phyloP scores from a whole-genome alignment of 2,329 filamentous ascomycete species.

The Tolypocladium album region DNA sequence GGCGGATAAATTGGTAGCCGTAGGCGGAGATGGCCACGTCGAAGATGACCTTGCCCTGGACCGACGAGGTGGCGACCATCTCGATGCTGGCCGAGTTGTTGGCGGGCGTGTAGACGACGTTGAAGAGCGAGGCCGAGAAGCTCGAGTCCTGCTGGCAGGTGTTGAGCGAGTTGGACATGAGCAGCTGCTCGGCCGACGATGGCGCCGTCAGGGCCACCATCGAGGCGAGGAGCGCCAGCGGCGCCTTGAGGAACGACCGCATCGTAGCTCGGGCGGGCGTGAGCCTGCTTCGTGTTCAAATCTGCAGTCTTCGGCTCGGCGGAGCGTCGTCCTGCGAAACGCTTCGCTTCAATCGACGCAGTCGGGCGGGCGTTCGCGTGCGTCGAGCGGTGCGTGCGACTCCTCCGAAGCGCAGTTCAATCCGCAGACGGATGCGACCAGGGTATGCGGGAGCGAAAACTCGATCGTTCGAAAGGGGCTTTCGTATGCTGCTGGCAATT shows the following conservation, averaged over 20 bases:
- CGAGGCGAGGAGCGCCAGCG: conserved; percentile 34
- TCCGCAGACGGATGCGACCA: background rate
- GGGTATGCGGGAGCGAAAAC: background rate
- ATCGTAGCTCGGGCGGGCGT: conserved; percentile 21
- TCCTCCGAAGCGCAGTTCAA: background rate
- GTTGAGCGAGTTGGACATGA: conserved; percentile 75
- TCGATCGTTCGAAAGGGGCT: background rate
- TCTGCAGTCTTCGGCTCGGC: background rate
- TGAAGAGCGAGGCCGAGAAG: conserved; percentile 82
- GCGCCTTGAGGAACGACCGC: conserved; percentile 34
- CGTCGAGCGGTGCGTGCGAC: background rate
- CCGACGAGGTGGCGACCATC: conserved; percentile 70
- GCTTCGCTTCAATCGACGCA: background rate
- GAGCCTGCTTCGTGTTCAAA: background rate
- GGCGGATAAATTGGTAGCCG: conserved; percentile 60
- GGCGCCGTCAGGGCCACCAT: conserved; percentile 33
- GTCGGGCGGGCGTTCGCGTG: background rate
- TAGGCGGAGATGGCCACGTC: conserved; percentile 71
- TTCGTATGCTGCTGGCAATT: background rate
- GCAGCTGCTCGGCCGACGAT: conserved; percentile 51
- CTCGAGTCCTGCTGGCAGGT: conserved; percentile 75
- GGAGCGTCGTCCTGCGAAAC: conserved; percentile 2
- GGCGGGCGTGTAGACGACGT: conserved; percentile 66
- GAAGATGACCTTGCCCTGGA: conserved; percentile 72
- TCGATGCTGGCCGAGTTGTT: conserved; percentile 65